Conservation (phyloP, 768 basidiomycete species). For the Dentipellis sp. region DNA sequence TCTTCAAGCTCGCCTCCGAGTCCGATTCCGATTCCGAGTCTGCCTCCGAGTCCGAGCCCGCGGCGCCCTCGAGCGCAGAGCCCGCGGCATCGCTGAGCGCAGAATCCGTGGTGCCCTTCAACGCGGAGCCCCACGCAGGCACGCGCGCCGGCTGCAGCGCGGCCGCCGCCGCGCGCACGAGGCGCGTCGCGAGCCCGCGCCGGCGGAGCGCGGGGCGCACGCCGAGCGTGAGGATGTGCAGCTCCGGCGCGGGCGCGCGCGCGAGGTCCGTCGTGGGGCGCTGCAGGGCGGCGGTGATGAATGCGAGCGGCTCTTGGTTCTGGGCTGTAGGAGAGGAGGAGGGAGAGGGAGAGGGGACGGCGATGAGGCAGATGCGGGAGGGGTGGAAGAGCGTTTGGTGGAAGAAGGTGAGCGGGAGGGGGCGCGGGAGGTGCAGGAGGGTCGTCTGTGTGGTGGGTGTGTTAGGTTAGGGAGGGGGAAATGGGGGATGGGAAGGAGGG, state of each 20-base stretch:
- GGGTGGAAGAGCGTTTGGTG: conserved; percentile 10
- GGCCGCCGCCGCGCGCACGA: conserved; percentile 25
- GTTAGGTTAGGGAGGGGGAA: not conserved
- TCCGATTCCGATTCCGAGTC: no score
- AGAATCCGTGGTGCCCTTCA: no score
- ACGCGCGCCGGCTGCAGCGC: no score
- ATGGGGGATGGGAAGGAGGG: not conserved
- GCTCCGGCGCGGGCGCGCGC: conserved; percentile 37
- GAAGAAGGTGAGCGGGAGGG: conserved; percentile 9
- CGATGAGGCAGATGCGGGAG: conserved; percentile 10
- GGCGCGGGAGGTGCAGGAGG: conserved; percentile 2
- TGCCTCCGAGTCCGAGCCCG: no score
- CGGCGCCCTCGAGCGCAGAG: no score
- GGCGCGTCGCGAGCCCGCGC: conserved; percentile 32
- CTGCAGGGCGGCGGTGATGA: conserved; percentile 16
- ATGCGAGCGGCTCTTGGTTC: conserved; percentile 11
- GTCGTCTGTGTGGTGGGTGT: conserved; percentile 3
- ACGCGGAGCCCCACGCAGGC: no score
- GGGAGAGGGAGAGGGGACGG: conserved; percentile 1
- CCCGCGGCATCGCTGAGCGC: no score
- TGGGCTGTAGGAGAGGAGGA: no score
- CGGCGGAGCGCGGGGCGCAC: conserved; percentile 37
- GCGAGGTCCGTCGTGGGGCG: conserved; percentile 19
- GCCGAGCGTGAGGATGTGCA: conserved; percentile 45
- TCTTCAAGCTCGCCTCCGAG: no score